Evolutionary conservation across 2,329 filamentous ascomycete species (phyloP).

Genomic region (Tympanopsis confertula): DNA sequence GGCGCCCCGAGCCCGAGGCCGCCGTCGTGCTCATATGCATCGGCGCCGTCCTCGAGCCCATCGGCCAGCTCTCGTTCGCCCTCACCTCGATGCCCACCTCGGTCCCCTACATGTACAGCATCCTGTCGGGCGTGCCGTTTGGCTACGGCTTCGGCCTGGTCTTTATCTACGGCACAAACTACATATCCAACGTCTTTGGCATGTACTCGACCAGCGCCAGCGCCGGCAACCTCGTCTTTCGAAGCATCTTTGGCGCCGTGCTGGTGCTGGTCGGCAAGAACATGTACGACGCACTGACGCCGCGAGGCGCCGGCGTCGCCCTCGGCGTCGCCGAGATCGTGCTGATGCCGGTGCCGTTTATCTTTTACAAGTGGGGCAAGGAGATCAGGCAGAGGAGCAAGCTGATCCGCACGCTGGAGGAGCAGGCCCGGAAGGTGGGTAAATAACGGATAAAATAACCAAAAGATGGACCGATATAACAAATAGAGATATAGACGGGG

Average conservation of each 20-base stretch:
- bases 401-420: conserved; percentile 11
- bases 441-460: no score
- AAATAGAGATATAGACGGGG: no score
- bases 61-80: conserved; percentile 51
- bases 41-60: conserved; percentile 42
- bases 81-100: conserved; percentile 48
- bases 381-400: conserved; percentile 10
- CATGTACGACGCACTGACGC: conserved; percentile 43
- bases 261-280: conserved; percentile 46
- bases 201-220: conserved; percentile 53
- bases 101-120: conserved; percentile 49
- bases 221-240: conserved; percentile 50
- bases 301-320: conserved; percentile 49
- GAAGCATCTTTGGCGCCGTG: conserved; percentile 44
- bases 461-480: no score
- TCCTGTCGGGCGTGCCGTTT: conserved; percentile 51
- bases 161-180: conserved; percentile 56
- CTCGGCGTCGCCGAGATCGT: conserved; percentile 44
- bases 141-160: conserved; percentile 50
- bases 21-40: conserved; percentile 53
- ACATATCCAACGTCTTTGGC: conserved; percentile 51
- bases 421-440: conserved; percentile 5
- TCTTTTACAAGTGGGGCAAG: conserved; percentile 36
- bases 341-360: conserved; percentile 49
- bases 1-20: conserved; percentile 45